These are phyloP conservation scores for Paraphoma chrysanthemicola DNA, from an alignment of 2,329 filamentous ascomycete genomes.

Conservation along the genomic window DNA sequence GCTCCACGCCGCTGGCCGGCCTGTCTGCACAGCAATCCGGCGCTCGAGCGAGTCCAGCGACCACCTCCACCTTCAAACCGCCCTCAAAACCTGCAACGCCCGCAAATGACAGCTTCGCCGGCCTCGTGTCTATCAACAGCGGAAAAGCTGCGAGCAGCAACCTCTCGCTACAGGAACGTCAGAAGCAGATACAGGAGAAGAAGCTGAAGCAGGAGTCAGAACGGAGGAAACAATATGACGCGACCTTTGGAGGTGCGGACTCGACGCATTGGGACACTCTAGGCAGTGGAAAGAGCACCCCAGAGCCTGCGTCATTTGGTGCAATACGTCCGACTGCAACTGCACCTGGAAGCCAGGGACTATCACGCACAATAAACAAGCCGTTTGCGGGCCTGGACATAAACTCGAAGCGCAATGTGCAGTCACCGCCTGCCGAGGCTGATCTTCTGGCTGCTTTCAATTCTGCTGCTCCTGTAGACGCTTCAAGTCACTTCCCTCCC, in stretches of 20 bases:
- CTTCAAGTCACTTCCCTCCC: slow-evolving; percentile 65
- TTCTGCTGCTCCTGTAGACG: slow-evolving; percentile 64
- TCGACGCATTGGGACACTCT: slow-evolving; percentile 78
- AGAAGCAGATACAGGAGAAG: slow-evolving; percentile 76
- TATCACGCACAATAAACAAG: slow-evolving; percentile 48
- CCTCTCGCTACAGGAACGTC: slow-evolving; percentile 70
- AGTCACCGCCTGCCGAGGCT: slow-evolving; percentile 55
- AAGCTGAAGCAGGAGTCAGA: slow-evolving; percentile 80
- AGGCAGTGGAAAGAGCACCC: slow-evolving; percentile 61
- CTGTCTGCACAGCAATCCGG: slow-evolving; percentile 51
- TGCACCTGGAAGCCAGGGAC: slow-evolving; percentile 29
- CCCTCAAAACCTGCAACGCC: slow-evolving; percentile 60
- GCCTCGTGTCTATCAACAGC: slow-evolving; percentile 69
- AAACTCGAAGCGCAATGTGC: slow-evolving; percentile 33
- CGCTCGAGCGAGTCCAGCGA: slow-evolving; percentile 34
- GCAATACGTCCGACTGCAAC: slow-evolving; percentile 29
- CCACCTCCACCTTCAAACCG: slow-evolving; percentile 54
- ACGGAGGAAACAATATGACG: slow-evolving; percentile 72
- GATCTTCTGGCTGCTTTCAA: slow-evolving; percentile 69
- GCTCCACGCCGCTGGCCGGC: slow-evolving; percentile 46
- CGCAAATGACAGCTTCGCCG: slow-evolving; percentile 76
- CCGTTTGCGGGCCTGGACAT: slow-evolving; percentile 47
- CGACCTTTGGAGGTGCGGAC: slow-evolving; percentile 73
- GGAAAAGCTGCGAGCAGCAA: slow-evolving; percentile 69
- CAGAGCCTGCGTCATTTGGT: slow-evolving; percentile 48